phyloP scores from a whole-genome alignment of 345 rosid species.

The Brassica juncea region DNA sequence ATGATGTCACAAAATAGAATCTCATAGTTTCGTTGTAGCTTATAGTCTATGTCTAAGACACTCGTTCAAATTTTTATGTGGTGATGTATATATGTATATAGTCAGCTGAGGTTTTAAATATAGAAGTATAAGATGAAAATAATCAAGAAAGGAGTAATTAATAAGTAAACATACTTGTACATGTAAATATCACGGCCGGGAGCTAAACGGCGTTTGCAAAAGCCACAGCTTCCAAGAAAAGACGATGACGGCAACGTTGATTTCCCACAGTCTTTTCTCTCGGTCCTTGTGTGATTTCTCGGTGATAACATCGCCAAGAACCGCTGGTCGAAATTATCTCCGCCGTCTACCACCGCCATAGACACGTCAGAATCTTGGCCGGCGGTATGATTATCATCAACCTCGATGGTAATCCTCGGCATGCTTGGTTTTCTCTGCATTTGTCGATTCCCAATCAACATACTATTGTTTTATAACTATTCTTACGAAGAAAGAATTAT shows the following conservation, averaged over 20 bases:
- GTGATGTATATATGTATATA: background rate
- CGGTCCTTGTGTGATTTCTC: slow-evolving; percentile 25
- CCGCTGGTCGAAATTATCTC: slow-evolving; percentile 32
- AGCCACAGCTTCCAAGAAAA: slow-evolving; percentile 70
- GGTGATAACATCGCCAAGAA: slow-evolving; percentile 58
- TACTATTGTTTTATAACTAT: background rate
- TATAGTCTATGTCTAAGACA: background rate
- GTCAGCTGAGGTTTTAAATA: background rate
- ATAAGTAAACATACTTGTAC: slow-evolving; percentile 60
- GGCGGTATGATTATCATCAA: slow-evolving; percentile 10
- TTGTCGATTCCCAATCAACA: slow-evolving; percentile 36
- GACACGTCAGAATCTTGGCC: slow-evolving; percentile 21
- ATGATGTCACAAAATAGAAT: background rate
- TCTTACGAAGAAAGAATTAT: background rate
- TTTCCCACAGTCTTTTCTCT: slow-evolving; percentile 13
- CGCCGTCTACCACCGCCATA: slow-evolving; percentile 15
- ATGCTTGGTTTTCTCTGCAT: slow-evolving; percentile 41
- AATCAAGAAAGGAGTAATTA: background rate
- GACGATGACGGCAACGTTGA: slow-evolving; percentile 12
- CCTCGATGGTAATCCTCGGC: slow-evolving; percentile 16
- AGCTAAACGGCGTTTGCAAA: slow-evolving; percentile 64
- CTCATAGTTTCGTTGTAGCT: background rate
- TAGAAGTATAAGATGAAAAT: background rate
- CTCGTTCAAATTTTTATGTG: background rate
- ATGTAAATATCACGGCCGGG: slow-evolving; percentile 80